phyloP scores from a whole-genome alignment of 129 eudicot species.

The Escallonia herrerae region DNA sequence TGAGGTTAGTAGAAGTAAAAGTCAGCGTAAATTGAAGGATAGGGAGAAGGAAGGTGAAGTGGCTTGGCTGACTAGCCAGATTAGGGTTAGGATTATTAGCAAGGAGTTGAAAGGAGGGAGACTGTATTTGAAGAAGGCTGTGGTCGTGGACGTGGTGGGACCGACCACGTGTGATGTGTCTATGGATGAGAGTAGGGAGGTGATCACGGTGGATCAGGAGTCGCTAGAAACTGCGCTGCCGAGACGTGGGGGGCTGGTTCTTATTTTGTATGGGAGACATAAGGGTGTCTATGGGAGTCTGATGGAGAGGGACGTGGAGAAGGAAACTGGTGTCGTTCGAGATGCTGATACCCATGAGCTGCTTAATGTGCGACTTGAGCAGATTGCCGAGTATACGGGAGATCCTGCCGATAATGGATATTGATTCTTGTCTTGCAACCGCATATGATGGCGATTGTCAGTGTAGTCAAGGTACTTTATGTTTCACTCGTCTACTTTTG shows the following conservation, averaged over 20 bases:
- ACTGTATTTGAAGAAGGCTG: constrained; percentile 69
- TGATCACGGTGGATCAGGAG: constrained; percentile 71
- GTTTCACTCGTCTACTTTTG: no score
- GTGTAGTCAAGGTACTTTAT: constrained; percentile 1
- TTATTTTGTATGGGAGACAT: constrained; percentile 67
- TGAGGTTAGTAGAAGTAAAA: constrained; percentile 8
- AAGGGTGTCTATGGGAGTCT: constrained; percentile 81
- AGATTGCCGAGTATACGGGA: constrained; percentile 84
- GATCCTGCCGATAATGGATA: constrained; percentile 79
- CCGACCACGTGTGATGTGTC: constrained; percentile 69
- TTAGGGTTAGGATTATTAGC: constrained; percentile 70
- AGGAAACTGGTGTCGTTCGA: constrained; percentile 69
- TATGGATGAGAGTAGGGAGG: constrained; percentile 66
- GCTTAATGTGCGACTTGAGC: constrained; percentile 65
- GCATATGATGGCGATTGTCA: background rate
- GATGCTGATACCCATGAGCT: constrained; percentile 74
- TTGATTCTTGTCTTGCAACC: constrained; percentile 20
- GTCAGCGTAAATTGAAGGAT: constrained; percentile 11
- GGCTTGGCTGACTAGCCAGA: constrained; percentile 66
- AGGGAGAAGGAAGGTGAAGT: constrained; percentile 27
- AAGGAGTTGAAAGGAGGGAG: constrained; percentile 68
- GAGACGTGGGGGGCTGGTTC: constrained; percentile 71
- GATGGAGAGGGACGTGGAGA: constrained; percentile 61
- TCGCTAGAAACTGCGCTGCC: constrained; percentile 80
- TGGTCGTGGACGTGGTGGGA: constrained; percentile 85